phyloP scores from a whole-genome alignment of 768 basidiomycete species.

The Gautieria morchelliformis region DNA sequence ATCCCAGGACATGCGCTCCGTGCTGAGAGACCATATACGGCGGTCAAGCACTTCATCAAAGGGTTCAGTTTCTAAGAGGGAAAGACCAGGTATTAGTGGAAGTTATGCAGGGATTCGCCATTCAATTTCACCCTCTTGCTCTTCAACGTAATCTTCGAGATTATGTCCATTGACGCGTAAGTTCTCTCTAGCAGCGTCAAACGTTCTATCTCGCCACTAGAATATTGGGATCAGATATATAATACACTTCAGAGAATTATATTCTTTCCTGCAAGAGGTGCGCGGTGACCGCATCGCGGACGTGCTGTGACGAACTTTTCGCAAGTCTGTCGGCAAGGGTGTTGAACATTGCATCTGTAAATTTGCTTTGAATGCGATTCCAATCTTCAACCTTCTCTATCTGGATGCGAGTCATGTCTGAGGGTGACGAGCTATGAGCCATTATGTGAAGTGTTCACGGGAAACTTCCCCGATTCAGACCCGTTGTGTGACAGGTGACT shows the following conservation, averaged over 20 bases:
- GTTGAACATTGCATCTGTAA: constrained; percentile 34
- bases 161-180: constrained; percentile 74
- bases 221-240: constrained; percentile 5
- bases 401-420: constrained; percentile 42
- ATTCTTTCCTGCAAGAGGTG: constrained; percentile 41
- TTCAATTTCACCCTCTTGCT: constrained; percentile 37
- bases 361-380: constrained; percentile 48
- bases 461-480: too few relatives aligned
- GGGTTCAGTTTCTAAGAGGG: constrained; percentile 48
- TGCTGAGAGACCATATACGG: constrained; percentile 70
- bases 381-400: constrained; percentile 61
- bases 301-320: constrained; percentile 27
- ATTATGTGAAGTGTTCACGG: too few relatives aligned
- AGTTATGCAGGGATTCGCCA: background rate
- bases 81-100: background rate
- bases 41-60: constrained; percentile 85
- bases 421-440: background rate
- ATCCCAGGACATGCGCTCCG: constrained; percentile 68
- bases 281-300: constrained; percentile 38
- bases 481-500: too few relatives aligned
- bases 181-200: constrained; percentile 57
- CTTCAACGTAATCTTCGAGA: constrained; percentile 51
- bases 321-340: constrained; percentile 39
- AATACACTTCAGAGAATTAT: background rate
- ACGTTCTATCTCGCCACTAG: constrained; percentile 55